phyloP scores from a whole-genome alignment of 2,329 filamentous ascomycete species.

The Dactylonectria estremocensis region DNA sequence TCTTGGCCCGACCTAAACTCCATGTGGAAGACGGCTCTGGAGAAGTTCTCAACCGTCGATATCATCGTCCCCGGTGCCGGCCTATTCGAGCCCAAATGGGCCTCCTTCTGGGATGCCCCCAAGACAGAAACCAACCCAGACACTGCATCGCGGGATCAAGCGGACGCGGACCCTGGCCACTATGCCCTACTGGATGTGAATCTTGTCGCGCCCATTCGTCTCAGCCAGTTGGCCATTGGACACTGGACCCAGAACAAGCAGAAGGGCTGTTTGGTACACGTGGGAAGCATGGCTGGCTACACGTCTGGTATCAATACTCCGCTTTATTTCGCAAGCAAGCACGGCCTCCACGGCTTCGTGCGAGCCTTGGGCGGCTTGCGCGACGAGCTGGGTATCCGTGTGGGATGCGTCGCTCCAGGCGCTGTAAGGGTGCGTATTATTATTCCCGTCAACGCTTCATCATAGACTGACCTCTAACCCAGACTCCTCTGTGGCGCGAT shows the following conservation, averaged over 20 bases:
- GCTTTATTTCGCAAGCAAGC: conserved; percentile 57
- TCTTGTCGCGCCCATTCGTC: conserved; percentile 54
- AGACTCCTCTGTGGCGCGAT: conserved; percentile 54
- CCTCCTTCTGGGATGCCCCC: conserved; percentile 56
- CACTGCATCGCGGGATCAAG: conserved; percentile 46
- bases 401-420: conserved; percentile 53
- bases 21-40: conserved; percentile 50
- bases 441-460: background rate
- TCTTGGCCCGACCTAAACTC: conserved; percentile 54
- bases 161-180: conserved; percentile 50
- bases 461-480: conserved; percentile 1
- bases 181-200: conserved; percentile 57
- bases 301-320: conserved; percentile 50
- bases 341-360: conserved; percentile 56
- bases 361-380: conserved; percentile 49
- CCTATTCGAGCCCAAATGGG: conserved; percentile 55
- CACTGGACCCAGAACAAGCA: conserved; percentile 53
- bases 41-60: conserved; percentile 51
- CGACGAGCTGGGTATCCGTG: conserved; percentile 52
- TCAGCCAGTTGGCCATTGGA: conserved; percentile 56
- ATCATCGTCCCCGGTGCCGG: conserved; percentile 57
- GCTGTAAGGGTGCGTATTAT: conserved; percentile 48
- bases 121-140: conserved; percentile 49
- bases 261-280: conserved; percentile 51
- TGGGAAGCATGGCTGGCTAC: conserved; percentile 55